Conservation (phyloP, 2,329 filamentous ascomycete genomes). For the Zasmidium angulare region DNA sequence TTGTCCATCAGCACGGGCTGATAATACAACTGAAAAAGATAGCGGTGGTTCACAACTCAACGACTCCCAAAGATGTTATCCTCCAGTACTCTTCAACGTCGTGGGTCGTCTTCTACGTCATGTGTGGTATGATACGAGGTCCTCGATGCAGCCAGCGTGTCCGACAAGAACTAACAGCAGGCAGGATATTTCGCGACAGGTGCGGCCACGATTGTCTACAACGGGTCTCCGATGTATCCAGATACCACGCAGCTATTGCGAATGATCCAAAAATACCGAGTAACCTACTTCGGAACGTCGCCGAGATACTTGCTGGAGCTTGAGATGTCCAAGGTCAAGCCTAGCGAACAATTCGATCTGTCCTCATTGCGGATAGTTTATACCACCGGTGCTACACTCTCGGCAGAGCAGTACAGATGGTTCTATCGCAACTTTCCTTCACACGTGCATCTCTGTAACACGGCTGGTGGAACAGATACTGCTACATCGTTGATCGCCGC, state of each 20-base stretch:
- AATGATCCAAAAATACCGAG: constrained; percentile 38
- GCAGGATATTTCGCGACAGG: constrained; percentile 23
- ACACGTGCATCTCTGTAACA: constrained; percentile 41
- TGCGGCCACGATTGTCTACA: constrained; percentile 45
- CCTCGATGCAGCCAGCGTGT: no score
- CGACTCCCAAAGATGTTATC: constrained; percentile 41
- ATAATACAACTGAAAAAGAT: constrained; percentile 48
- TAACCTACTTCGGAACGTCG: constrained; percentile 46
- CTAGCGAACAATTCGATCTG: constrained; percentile 41
- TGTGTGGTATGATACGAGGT: constrained; percentile 22
- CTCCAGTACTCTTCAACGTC: constrained; percentile 50
- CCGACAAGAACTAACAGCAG: no score
- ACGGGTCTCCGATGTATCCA: constrained; percentile 46
- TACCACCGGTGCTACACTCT: constrained; percentile 47
- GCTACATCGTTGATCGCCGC: constrained; percentile 46
- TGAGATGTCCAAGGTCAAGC: constrained; percentile 37
- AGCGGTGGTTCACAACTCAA: constrained; percentile 45
- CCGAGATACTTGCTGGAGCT: constrained; percentile 49
- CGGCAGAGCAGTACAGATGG: constrained; percentile 45
- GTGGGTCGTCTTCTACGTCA: constrained; percentile 49
- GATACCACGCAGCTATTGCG: constrained; percentile 38
- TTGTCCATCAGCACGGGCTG: constrained; percentile 44
- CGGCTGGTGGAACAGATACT: constrained; percentile 51
- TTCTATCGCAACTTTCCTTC: constrained; percentile 46
- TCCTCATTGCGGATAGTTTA: constrained; percentile 43